Conservation (phyloP, 352 stramenopile species). For the Globisporangium camurandrum region DNA sequence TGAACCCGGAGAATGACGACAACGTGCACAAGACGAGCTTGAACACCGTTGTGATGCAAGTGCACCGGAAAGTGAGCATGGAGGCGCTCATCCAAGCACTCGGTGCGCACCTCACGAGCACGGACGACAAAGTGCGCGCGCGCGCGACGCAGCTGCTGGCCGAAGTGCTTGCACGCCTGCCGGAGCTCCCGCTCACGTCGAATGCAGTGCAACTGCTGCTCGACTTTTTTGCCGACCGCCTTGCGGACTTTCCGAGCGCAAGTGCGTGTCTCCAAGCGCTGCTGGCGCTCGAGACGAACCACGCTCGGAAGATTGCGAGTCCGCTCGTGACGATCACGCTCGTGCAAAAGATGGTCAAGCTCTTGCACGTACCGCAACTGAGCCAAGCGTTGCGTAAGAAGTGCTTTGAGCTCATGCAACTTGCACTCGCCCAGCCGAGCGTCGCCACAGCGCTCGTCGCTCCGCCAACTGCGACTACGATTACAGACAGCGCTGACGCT, state of each 20-base stretch:
- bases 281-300: conserved; percentile 63
- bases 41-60: conserved; percentile 86
- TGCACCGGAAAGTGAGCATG: conserved; percentile 68
- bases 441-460: conserved; percentile 47
- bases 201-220: conserved; percentile 70
- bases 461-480: conserved; percentile 7
- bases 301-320: conserved; percentile 44
- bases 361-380: conserved; percentile 74
- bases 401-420: conserved; percentile 77
- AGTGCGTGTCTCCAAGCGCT: conserved; percentile 67
- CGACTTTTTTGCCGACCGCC: conserved; percentile 79
- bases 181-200: conserved; percentile 66
- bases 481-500: too few relatives aligned
- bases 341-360: conserved; percentile 51
- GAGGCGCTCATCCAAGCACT: conserved; percentile 78
- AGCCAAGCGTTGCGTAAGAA: conserved; percentile 82
- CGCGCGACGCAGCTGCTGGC: conserved; percentile 78
- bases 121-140: conserved; percentile 73
- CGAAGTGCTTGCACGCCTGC: conserved; percentile 84
- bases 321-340: conserved; percentile 45
- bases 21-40: conserved; percentile 76
- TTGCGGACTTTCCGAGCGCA: conserved; percentile 82
- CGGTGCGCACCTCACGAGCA: conserved; percentile 57
- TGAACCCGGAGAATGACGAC: conserved; percentile 81
- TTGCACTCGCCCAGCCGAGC: conserved; percentile 46